A percentile compares a stretch with the other conserved stretches of the same genome.
These are phyloP conservation scores for Colletotrichum orbiculare DNA, from an alignment of 2,329 filamentous ascomycete species.

Conservation along the genomic window DNA sequence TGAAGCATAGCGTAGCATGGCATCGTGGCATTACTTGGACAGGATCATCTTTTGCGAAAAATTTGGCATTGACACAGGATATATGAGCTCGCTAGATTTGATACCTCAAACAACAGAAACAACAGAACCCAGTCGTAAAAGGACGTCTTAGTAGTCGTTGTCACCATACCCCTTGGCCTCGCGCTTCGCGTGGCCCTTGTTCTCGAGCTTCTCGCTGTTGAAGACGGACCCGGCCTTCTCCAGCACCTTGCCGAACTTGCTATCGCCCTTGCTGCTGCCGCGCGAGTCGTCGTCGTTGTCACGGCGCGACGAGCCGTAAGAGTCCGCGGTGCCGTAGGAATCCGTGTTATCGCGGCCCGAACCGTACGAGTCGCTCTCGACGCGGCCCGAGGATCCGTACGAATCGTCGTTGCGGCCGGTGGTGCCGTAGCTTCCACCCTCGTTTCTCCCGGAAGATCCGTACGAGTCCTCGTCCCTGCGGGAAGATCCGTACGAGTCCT, in stretches of 20 bases:
- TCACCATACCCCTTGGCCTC: constrained; percentile 49
- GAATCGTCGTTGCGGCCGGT: constrained; percentile 29
- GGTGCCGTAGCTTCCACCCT: constrained; percentile 29
- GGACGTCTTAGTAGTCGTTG: constrained; percentile 20
- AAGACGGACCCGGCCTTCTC: constrained; percentile 67
- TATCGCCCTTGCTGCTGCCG: constrained; percentile 40
- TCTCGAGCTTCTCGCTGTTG: constrained; percentile 57
- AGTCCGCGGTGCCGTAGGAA: constrained; percentile 36
- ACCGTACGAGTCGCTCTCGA: constrained; percentile 36
- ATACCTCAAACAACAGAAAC: neutral
- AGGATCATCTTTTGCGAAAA: neutral
- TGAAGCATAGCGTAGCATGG: constrained; percentile 12
- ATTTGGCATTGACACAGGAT: no score
- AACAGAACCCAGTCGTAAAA: neutral
- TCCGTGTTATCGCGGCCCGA: constrained; percentile 44
- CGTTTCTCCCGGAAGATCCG: constrained; percentile 6
- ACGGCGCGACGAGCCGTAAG: constrained; percentile 30
- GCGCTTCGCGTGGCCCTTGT: constrained; percentile 63
- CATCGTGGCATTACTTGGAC: neutral
- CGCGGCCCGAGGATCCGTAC: constrained; percentile 37
- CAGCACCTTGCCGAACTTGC: constrained; percentile 65
- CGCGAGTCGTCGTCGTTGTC: constrained; percentile 46
- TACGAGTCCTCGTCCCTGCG: constrained; percentile 36
- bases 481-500: constrained; percentile 39
- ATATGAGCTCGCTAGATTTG: no score